Evolutionary conservation across 371 early-diverging fungal genomes (phyloP).

Genomic region (Zopfochytrium polystomum): DNA sequence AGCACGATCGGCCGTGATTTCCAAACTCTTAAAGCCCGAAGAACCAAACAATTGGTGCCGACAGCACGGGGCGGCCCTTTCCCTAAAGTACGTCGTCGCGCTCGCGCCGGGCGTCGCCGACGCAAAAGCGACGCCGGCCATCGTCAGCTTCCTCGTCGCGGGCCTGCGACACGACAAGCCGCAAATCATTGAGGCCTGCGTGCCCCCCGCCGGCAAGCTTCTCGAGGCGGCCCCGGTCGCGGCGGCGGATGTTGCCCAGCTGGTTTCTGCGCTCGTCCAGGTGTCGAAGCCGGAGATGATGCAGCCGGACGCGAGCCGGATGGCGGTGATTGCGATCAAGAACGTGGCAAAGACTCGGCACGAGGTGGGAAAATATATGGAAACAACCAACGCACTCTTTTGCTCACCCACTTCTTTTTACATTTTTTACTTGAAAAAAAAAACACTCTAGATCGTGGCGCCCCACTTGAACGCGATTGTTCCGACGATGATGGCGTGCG

Average conservation of each 20-base stretch:
- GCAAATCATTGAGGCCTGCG: too few species aligned
- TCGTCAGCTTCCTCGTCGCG: too few species aligned
- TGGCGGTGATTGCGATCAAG: conserved; percentile 41
- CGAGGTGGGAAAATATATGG: conserved; percentile 24
- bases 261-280: conserved; percentile 28
- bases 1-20: too few species aligned
- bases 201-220: too few species aligned
- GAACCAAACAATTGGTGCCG: too few species aligned
- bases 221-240: too few species aligned
- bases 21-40: too few species aligned
- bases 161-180: too few species aligned
- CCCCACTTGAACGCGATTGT: conserved; percentile 57
- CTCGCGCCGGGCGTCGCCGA: too few species aligned
- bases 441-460: conserved; percentile 30
- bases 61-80: too few species aligned
- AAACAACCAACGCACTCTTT: neutral
- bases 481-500: conserved; percentile 63
- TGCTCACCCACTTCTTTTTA: neutral
- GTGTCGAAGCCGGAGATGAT: conserved; percentile 19
- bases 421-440: conserved; percentile 7
- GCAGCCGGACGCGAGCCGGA: conserved; percentile 36
- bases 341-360: conserved; percentile 38
- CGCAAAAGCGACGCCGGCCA: too few species aligned
- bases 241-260: neutral
- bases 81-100: too few species aligned